Evolutionary conservation across 371 early-diverging fungal species (phyloP), one percentile per base, ranked within the genome.

Genomic region (Mucor lusitanicus): DNA sequence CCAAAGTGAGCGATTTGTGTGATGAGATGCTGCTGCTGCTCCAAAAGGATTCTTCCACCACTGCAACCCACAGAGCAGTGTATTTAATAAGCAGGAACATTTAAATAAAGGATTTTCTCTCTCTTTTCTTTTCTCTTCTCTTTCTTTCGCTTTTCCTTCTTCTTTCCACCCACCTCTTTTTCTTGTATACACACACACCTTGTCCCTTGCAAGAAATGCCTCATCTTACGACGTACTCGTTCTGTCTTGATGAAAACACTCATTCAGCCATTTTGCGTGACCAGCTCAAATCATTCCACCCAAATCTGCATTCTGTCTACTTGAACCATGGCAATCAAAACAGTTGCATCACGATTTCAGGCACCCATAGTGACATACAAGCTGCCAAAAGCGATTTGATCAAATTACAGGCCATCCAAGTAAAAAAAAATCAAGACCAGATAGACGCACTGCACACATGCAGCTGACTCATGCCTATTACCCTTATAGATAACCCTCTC

Each of bases 191-290:
- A 6, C 30, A 30, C 30, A 30, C 30, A 42, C 33, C 21, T 13
- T 44, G 4, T 25, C 53, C n/a, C 7, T 25, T 21, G 50, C 9
- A 39, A 40, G 53, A 59, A 42, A 65, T 65, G 65, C 40, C 65
- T 27, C 59, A 65, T 32, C 58, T 65, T 37, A 65, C 65, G 27
- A 65, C 65, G 0, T 69, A 59, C 46, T 69, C 69, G 15, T 64
- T 69, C 37, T 64, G 69, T 28, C 28, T 64, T 61, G 64, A 64
- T 27, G 40, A 55, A 28, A 40, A 28, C 25, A 42, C 55, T 55
- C n/a, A 53, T 35, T 32, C 32, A 35, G 6, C 32, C 12, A 32
- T 37, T 46, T 59, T 64, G 44, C 50, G 63, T 48, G 69, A 69
- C 37, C 61, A 40, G 28, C 40, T 69, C 9, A 44, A 69, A 54